Percentiles rank a stretch among this genome's conserved stretches.
phyloP scores from a whole-genome alignment of 2,329 filamentous ascomycete genomes.

The Macrophomina tecta region DNA sequence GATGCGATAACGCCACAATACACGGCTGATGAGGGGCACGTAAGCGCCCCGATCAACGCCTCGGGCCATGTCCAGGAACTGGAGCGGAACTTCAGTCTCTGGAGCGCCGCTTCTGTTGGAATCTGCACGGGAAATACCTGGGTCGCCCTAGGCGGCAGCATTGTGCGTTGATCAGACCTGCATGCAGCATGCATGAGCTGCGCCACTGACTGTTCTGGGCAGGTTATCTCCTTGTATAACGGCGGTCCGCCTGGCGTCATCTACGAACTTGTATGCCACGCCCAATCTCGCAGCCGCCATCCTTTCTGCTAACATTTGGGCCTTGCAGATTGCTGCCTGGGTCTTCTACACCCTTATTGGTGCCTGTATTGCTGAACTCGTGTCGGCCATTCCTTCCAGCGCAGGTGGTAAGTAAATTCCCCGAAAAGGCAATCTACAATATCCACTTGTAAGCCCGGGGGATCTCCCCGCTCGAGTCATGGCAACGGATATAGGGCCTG shows the following conservation, averaged over 20 bases:
- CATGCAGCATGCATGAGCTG: constrained; percentile 21
- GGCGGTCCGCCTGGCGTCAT: constrained; percentile 55
- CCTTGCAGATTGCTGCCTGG: constrained; percentile 50
- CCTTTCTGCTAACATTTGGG: neutral
- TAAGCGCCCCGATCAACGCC: constrained; percentile 52
- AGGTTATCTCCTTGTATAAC: constrained; percentile 52
- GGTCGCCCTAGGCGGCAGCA: constrained; percentile 55
- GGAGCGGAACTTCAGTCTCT: constrained; percentile 56
- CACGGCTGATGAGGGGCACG: constrained; percentile 32
- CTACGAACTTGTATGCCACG: constrained; percentile 46
- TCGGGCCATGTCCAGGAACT: constrained; percentile 60
- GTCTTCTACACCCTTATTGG: constrained; percentile 60
- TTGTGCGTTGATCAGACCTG: constrained; percentile 41
- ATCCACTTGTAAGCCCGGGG: neutral
- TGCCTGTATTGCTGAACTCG: constrained; percentile 58
- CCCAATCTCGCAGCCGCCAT: constrained; percentile 3
- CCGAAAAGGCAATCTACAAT: constrained; percentile 1
- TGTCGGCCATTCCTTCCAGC: constrained; percentile 51
- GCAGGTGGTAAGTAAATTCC: constrained; percentile 37
- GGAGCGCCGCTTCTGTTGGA: constrained; percentile 54
- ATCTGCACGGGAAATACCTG: constrained; percentile 52
- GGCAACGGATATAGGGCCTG: neutral
- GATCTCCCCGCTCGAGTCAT: neutral
- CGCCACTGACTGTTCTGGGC: constrained; percentile 1
- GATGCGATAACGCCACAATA: constrained; percentile 10